phyloP scores from a whole-genome alignment of 306 rosid species.

The Casuarina glauca region DNA sequence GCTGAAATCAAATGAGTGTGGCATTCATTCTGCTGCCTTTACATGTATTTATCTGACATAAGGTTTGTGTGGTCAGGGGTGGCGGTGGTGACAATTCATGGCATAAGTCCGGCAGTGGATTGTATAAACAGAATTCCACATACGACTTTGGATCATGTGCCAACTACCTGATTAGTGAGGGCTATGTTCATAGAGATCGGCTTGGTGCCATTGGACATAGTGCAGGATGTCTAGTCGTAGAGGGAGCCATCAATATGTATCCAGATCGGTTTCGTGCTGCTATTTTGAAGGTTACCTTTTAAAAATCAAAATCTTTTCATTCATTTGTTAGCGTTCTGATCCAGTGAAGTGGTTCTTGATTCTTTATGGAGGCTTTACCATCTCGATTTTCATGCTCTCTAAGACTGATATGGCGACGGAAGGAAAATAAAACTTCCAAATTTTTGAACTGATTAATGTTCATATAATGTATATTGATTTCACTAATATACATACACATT shows the following conservation, averaged over 20 bases:
- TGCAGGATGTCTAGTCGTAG: conserved; percentile 86
- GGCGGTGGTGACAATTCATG: conserved; percentile 64
- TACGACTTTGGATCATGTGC: conserved; percentile 77
- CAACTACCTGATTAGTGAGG: conserved; percentile 61
- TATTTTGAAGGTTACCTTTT: conserved; percentile 68
- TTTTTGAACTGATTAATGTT: neutral
- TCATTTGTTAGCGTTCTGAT: neutral
- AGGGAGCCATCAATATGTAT: conserved; percentile 72
- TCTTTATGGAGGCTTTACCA: neutral
- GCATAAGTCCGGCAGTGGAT: conserved; percentile 76
- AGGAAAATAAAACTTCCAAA: neutral
- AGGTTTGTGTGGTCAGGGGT: conserved; percentile 59
- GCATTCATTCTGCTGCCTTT: conserved; percentile 20
- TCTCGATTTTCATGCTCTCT: neutral
- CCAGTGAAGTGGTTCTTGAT: neutral
- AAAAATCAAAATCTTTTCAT: neutral
- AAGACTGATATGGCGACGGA: neutral
- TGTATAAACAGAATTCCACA: conserved; percentile 69
- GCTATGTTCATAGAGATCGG: conserved; percentile 57
- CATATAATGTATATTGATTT: neutral
- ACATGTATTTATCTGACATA: conserved; percentile 13
- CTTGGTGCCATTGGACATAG: conserved; percentile 80
- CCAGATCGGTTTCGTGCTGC: conserved; percentile 77
- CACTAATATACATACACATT: neutral
- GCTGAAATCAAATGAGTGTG: conserved; percentile 11